A percentile compares a stretch with the other conserved stretches of the same genome.
Conservation (phyloP, 176 grass and related monocot species). For the Lolium multiflorum region DNA sequence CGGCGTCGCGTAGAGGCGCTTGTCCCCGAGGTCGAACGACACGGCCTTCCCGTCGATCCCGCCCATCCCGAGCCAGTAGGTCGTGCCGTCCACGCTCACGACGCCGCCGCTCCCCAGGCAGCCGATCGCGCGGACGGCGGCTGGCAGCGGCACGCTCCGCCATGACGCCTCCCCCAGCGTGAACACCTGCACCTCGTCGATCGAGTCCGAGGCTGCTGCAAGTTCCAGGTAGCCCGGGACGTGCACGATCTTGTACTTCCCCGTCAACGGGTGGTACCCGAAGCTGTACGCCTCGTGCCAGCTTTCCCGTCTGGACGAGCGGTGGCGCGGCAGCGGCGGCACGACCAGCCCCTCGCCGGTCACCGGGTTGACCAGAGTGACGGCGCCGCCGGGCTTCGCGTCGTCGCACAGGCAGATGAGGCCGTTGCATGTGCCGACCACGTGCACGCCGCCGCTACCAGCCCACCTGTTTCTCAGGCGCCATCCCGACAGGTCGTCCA, state of each 20-base stretch:
- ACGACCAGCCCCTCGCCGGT: not conserved
- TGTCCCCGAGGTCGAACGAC: conserved; percentile 25
- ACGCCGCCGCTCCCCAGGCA: not conserved
- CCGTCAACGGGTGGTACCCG: not conserved
- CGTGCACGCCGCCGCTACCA: not conserved
- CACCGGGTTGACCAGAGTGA: not conserved
- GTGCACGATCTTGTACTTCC: not conserved
- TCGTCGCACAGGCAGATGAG: not conserved
- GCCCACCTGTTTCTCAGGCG: not conserved
- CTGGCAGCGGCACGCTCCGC: not conserved
- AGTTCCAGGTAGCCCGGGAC: not conserved
- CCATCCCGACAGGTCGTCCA: not conserved
- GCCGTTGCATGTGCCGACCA: not conserved
- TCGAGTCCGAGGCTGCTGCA: not conserved
- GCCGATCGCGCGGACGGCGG: not conserved
- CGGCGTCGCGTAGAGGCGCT: not conserved
- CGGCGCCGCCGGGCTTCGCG: not conserved
- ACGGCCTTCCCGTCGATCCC: not conserved
- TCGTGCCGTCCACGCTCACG: not conserved
- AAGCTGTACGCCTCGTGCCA: not conserved
- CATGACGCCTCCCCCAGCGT: not conserved
- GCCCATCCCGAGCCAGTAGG: not conserved
- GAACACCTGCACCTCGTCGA: not conserved
- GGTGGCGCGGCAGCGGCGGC: not conserved
- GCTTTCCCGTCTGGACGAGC: not conserved